These are phyloP conservation scores for Populus hybrid DNA, from an alignment of 441 rosid species.

Conservation along the genomic window DNA sequence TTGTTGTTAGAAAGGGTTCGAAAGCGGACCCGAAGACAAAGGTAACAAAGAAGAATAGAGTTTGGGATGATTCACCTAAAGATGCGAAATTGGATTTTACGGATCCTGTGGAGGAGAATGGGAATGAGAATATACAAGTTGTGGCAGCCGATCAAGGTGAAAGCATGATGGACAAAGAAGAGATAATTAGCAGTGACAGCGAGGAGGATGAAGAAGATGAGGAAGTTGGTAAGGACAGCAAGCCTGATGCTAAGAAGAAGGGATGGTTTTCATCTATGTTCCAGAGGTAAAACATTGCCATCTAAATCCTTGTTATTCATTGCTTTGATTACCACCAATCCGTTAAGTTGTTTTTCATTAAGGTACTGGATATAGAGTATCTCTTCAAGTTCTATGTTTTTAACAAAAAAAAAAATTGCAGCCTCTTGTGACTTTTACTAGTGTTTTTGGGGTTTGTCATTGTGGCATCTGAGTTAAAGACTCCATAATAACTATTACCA, in stretches of 20 bases:
- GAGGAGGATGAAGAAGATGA: slow-evolving; percentile 50
- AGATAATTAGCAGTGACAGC: slow-evolving; percentile 76
- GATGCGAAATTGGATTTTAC: slow-evolving; percentile 79
- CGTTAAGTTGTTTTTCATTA: neutral
- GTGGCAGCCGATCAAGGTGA: slow-evolving; percentile 84
- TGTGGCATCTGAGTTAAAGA: neutral
- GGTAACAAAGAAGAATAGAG: slow-evolving; percentile 75
- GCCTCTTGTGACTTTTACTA: neutral
- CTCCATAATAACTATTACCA: neutral
- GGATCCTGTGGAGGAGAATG: slow-evolving; percentile 53
- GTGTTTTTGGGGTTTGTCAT: neutral
- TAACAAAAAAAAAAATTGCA: neutral
- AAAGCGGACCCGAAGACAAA: slow-evolving; percentile 75
- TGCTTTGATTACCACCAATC: neutral
- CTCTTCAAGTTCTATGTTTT: neutral
- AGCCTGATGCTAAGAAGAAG: slow-evolving; percentile 69
- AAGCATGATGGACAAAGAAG: slow-evolving; percentile 98
- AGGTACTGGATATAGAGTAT: neutral
- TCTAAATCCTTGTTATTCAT: neutral
- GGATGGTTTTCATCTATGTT: slow-evolving; percentile 98
- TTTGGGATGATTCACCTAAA: slow-evolving; percentile 84
- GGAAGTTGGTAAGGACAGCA: slow-evolving; percentile 54
- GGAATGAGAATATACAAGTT: slow-evolving; percentile 46
- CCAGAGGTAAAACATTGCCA: slow-evolving; percentile 56
- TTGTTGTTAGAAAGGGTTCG: slow-evolving; percentile 55